A percentile compares a stretch with the other conserved stretches of the same genome.
These are phyloP conservation scores for Citropsis articulata DNA, from an alignment of 345 rosid species.

Conservation along the genomic window DNA sequence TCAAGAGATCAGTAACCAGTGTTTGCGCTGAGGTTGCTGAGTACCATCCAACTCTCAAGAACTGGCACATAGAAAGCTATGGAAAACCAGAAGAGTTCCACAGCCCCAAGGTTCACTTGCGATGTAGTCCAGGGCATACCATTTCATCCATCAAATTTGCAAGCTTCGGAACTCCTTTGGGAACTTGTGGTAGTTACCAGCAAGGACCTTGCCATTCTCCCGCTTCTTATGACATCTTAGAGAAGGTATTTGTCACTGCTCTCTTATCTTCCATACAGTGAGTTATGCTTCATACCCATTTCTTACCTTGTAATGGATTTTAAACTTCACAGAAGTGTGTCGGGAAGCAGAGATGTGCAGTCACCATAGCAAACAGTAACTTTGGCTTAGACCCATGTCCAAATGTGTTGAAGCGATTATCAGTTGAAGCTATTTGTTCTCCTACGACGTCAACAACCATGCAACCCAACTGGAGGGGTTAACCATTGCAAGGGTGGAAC, in stretches of 20 bases:
- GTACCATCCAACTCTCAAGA: constrained; percentile 88
- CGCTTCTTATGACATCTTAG: constrained; percentile 65
- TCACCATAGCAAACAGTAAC: constrained; percentile 72
- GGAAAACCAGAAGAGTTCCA: constrained; percentile 84
- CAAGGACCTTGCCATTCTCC: constrained; percentile 94
- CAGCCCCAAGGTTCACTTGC: constrained; percentile 86
- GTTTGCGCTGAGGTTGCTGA: constrained; percentile 92
- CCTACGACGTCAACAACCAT: constrained; percentile 35
- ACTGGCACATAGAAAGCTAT: constrained; percentile 98
- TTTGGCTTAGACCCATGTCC: constrained; percentile 92
- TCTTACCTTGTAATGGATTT: constrained; percentile 18
- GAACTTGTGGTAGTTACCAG: constrained; percentile 91
- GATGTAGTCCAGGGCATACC: constrained; percentile 72
- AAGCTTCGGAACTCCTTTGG: constrained; percentile 97
- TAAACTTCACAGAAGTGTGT: constrained; percentile 62
- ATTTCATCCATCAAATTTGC: constrained; percentile 89
- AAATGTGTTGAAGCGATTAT: constrained; percentile 64
- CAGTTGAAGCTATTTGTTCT: constrained; percentile 80
- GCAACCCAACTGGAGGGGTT: constrained; percentile 43
- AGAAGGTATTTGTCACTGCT: constrained; percentile 53
- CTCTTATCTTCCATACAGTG: neutral
- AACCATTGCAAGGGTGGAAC: neutral
- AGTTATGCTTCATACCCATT: neutral
- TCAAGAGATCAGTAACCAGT: constrained; percentile 70
- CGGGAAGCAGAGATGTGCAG: constrained; percentile 77